These are phyloP conservation scores for Narthecium ossifragum DNA, from an alignment of 106 monocot species.

Conservation along the genomic window DNA sequence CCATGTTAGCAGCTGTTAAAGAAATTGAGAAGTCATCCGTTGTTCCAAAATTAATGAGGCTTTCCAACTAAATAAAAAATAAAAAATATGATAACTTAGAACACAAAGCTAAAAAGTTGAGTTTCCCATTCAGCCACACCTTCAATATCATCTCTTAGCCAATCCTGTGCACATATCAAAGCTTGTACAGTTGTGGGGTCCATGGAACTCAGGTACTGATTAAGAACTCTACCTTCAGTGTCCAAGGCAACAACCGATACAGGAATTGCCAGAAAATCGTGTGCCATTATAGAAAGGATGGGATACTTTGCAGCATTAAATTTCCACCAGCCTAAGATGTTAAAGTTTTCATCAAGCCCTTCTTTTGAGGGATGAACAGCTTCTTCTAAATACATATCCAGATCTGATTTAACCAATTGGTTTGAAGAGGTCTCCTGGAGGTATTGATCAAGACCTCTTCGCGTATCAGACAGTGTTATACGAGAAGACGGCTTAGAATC, in stretches of 20 bases:
- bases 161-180: conserved; percentile 63
- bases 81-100: background rate
- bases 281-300: conserved; percentile 54
- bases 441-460: conserved; percentile 68
- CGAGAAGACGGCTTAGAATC: conserved; percentile 38
- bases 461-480: conserved; percentile 56
- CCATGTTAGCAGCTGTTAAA: conserved; percentile 14
- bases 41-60: background rate
- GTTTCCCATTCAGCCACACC: conserved; percentile 13
- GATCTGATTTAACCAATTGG: conserved; percentile 58
- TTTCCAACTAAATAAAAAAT: background rate
- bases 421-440: conserved; percentile 52
- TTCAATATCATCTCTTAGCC: conserved; percentile 60
- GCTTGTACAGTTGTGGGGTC: conserved; percentile 37
- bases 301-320: conserved; percentile 65
- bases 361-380: conserved; percentile 48
- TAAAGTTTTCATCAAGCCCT: conserved; percentile 42
- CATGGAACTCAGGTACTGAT: conserved; percentile 46
- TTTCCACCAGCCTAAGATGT: conserved; percentile 76
- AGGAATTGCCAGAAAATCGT: conserved; percentile 52
- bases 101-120: background rate
- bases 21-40: background rate
- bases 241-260: conserved; percentile 29
- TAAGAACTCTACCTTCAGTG: conserved; percentile 33
- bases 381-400: conserved; percentile 77